A percentile compares a stretch with the other conserved stretches of the same genome.
Conservation (phyloP, 805 yeast species). For the Tetrapisispora taiwanensis region DNA sequence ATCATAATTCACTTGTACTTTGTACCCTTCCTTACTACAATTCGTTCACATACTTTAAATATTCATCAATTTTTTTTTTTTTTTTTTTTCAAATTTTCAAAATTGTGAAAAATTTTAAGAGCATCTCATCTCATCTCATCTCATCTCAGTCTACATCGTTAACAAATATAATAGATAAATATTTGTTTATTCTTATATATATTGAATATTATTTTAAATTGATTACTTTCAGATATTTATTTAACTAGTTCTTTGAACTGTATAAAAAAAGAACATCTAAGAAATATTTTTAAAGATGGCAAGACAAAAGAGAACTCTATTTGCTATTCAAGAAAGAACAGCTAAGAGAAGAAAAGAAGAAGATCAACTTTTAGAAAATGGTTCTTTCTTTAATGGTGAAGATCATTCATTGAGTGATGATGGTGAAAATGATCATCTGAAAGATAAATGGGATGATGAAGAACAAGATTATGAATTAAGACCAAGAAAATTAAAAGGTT, state of each 20-base stretch:
- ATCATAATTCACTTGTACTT: too few species aligned
- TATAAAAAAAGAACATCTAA: too few species aligned
- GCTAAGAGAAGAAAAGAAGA: slow-evolving; percentile 26
- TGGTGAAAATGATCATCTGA: slow-evolving; percentile 4
- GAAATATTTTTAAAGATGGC: slow-evolving; percentile 12
- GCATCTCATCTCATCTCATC: slow-evolving; percentile 9
- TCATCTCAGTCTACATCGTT: background rate
- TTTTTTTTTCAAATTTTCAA: too few species aligned
- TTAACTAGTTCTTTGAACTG: too few species aligned
- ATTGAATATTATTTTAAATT: too few species aligned
- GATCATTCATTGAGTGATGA: slow-evolving; percentile 11
- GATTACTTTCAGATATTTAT: too few species aligned
- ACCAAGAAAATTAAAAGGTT: slow-evolving; percentile 48
- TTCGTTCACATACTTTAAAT: background rate
- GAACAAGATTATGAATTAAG: slow-evolving; percentile 70
- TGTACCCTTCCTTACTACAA: too few species aligned
- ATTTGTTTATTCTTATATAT: too few species aligned
- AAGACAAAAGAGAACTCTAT: slow-evolving; percentile 21
- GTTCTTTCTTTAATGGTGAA: slow-evolving; percentile 15
- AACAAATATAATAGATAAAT: too few species aligned
- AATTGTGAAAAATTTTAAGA: slow-evolving; percentile 10
- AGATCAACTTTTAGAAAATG: slow-evolving; percentile 20
- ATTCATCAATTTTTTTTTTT: background rate
- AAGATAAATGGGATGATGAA: slow-evolving; percentile 48
- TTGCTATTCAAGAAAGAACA: slow-evolving; percentile 21